A percentile compares a stretch with the other conserved stretches of the same genome.
These are phyloP conservation scores for Przewalskia tangutica DNA, from an alignment of 257 asterid species.

Conservation along the genomic window DNA sequence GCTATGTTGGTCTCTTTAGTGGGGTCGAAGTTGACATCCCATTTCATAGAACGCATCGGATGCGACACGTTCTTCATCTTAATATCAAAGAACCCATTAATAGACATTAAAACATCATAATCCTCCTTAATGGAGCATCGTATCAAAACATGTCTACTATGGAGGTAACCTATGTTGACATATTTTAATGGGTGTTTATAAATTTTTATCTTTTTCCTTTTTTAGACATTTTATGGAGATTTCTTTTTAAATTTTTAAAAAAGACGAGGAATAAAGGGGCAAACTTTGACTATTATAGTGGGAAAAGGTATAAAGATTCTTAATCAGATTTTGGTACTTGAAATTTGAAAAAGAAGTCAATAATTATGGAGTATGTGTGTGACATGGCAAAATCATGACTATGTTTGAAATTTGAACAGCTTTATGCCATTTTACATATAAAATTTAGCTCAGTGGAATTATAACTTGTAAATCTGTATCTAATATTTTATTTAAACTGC, in stretches of 20 bases:
- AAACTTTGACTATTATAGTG: not conserved
- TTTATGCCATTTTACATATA: not conserved
- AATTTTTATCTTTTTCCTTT: not conserved
- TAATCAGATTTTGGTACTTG: not conserved
- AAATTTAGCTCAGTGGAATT: not conserved
- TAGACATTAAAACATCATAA: too few relatives aligned
- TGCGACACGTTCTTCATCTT: too few relatives aligned
- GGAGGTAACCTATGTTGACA: too few relatives aligned
- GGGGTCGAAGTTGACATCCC: too few relatives aligned
- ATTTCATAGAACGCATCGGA: too few relatives aligned
- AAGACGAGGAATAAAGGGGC: not conserved
- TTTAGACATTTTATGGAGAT: not conserved
- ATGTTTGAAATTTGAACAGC: not conserved
- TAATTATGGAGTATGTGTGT: not conserved
- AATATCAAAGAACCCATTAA: too few relatives aligned
- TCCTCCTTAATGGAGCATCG: too few relatives aligned
- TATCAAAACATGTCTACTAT: too few relatives aligned
- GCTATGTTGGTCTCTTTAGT: too few relatives aligned
- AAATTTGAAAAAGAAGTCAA: not conserved
- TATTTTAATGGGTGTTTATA: not conserved
- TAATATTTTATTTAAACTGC: not conserved
- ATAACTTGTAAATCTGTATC: not conserved
- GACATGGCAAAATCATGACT: not conserved
- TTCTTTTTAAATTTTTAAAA: not conserved
- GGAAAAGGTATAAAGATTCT: not conserved